phyloP scores from a whole-genome alignment of 257 asterid species.

The Solanum chilense region DNA sequence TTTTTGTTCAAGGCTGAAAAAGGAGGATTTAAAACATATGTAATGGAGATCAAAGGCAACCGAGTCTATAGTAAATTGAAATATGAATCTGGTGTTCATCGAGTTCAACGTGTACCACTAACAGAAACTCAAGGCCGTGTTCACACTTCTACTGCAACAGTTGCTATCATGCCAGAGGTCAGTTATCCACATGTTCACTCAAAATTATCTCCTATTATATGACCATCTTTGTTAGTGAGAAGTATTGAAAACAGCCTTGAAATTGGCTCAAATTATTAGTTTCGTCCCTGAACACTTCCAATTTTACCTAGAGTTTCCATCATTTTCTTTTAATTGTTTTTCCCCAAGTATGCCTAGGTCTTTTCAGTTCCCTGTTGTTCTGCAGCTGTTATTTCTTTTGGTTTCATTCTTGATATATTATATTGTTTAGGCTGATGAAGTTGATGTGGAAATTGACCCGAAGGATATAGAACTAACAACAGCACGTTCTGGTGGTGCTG shows the following conservation, averaged over 20 bases:
- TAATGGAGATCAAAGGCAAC: slow-evolving; percentile 91
- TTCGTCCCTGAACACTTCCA: neutral
- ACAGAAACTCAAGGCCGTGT: slow-evolving; percentile 99
- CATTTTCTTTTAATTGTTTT: neutral
- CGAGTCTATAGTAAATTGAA: slow-evolving; percentile 94
- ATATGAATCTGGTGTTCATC: slow-evolving; percentile 97
- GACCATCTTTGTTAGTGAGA: neutral
- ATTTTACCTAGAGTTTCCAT: neutral
- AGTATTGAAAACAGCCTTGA: neutral
- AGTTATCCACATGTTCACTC: neutral
- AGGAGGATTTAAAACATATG: slow-evolving; percentile 86
- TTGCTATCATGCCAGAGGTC: slow-evolving; percentile 99
- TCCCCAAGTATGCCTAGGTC: neutral
- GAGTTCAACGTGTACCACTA: slow-evolving; percentile 98
- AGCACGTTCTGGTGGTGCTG: slow-evolving; percentile 99
- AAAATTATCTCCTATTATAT: neutral
- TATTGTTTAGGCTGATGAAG: slow-evolving; percentile 83
- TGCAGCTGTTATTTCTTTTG: neutral
- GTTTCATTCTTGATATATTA: slow-evolving; percentile 9
- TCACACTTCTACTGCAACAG: slow-evolving; percentile 96
- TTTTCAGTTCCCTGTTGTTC: neutral
- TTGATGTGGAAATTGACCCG: slow-evolving; percentile 93
- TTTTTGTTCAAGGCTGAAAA: slow-evolving; percentile 52
- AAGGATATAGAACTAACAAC: slow-evolving; percentile 97
- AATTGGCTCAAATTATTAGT: neutral